These are phyloP conservation scores for Cladobotryum mycophilum DNA, from an alignment of 2,329 filamentous ascomycete species.

Conservation along the genomic window DNA sequence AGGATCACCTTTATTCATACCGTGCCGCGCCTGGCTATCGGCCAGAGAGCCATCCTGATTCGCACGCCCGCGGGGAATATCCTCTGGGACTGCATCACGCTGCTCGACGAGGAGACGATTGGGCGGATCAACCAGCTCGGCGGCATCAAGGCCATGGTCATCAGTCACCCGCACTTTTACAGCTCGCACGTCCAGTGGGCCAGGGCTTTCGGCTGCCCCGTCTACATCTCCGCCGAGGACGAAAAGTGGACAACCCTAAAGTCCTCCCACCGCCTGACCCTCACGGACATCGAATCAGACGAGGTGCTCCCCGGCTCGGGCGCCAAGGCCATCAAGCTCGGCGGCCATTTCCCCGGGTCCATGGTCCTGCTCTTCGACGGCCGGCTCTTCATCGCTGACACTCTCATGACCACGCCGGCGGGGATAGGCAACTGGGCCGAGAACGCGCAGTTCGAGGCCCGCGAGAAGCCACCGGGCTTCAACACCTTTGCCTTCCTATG, in stretches of 20 bases:
- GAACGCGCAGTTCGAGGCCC: conserved; percentile 30
- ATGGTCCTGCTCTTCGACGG: conserved; percentile 57
- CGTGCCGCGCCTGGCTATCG: conserved; percentile 61
- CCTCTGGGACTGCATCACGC: conserved; percentile 72
- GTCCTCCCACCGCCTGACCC: conserved; percentile 39
- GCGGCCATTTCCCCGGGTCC: conserved; percentile 75
- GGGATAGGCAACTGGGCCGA: conserved; percentile 40
- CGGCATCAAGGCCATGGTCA: conserved; percentile 64
- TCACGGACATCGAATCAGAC: conserved; percentile 38
- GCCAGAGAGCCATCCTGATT: conserved; percentile 66
- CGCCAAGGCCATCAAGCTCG: conserved; percentile 60
- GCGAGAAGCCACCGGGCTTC: conserved; percentile 35
- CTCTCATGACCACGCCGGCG: conserved; percentile 63
- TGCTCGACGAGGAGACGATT: conserved; percentile 60
- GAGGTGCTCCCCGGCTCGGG: conserved; percentile 38
- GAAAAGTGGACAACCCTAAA: conserved; percentile 52
- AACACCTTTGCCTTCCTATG: conserved; percentile 67
- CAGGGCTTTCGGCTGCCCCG: conserved; percentile 57
- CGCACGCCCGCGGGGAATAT: conserved; percentile 61
- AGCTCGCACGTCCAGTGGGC: conserved; percentile 72
- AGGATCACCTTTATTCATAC: conserved; percentile 43
- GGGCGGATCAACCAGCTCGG: conserved; percentile 52
- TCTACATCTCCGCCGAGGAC: conserved; percentile 64
- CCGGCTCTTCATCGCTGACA: conserved; percentile 69
- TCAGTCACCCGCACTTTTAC: conserved; percentile 79